Evolutionary conservation across 2,329 filamentous ascomycete genomes (phyloP).

Genomic region (Aureobasidium zeae): DNA sequence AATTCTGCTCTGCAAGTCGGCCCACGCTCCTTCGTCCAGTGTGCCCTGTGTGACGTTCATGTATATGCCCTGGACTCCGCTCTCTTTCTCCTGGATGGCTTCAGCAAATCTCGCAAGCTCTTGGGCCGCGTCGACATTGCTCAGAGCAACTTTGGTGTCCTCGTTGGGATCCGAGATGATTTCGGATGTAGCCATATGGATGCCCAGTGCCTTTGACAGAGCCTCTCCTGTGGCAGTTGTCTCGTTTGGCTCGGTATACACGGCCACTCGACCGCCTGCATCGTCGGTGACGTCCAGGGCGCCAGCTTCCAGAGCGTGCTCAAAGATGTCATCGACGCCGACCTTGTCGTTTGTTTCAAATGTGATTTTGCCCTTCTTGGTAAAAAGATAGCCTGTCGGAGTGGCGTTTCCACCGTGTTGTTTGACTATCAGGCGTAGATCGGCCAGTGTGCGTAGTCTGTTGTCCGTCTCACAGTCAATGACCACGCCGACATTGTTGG

Average conservation of each 20-base stretch:
- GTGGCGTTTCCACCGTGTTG: slow-evolving; percentile 59
- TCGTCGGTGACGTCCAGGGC: slow-evolving; percentile 64
- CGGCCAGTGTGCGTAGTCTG: slow-evolving; percentile 62
- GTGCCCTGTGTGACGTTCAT: slow-evolving; percentile 49
- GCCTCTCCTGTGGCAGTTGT: slow-evolving; percentile 56
- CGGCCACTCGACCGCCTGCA: slow-evolving; percentile 58
- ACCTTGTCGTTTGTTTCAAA: slow-evolving; percentile 52
- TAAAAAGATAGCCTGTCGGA: slow-evolving; percentile 75
- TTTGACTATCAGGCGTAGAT: slow-evolving; percentile 64
- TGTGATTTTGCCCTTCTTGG: slow-evolving; percentile 64
- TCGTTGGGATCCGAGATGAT: slow-evolving; percentile 80
- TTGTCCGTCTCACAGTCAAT: slow-evolving; percentile 81
- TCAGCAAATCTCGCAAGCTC: slow-evolving; percentile 52
- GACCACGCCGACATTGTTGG: slow-evolving; percentile 63
- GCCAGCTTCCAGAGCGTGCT: slow-evolving; percentile 76
- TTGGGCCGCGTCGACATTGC: slow-evolving; percentile 47
- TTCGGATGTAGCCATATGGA: slow-evolving; percentile 64
- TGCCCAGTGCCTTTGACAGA: slow-evolving; percentile 52
- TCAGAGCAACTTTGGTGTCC: slow-evolving; percentile 61
- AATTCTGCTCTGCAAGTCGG: slow-evolving; percentile 31
- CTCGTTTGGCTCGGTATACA: slow-evolving; percentile 59
- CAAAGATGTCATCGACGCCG: slow-evolving; percentile 61
- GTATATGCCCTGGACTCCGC: slow-evolving; percentile 70
- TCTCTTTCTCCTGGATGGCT: slow-evolving; percentile 51
- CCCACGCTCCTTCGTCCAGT: slow-evolving; percentile 30